Base-by-base conservation (phyloP, 139 green algal genomes). In the Edaphochlamys debaryana region DNA sequence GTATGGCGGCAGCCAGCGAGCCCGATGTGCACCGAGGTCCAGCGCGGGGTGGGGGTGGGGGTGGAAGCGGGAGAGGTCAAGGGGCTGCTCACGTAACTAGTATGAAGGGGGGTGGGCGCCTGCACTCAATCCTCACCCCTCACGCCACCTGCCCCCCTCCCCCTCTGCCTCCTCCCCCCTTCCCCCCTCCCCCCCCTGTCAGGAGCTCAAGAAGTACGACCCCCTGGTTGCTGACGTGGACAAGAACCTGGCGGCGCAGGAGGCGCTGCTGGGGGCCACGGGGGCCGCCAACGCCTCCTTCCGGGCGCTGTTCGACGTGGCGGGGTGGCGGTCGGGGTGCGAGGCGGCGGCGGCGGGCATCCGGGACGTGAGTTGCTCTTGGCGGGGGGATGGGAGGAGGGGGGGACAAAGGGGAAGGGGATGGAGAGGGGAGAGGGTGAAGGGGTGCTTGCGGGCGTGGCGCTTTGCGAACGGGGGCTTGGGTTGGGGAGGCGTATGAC, bases 151-250 rank as follows among this genome's bases (percentile, higher is more conserved):
- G n/a, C n/a, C n/a, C n/a, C n/a, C n/a, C n/a, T n/a, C n/a, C n/a
- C n/a, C n/a, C n/a, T n/a, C 11, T 54, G 45, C 45, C 45, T 54
- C 45, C 45, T 54, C 45, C 11, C 9, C 45, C 9, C 45, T 13
- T 13, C 45, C 9, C 13, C 9, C 13, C 11, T 13, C 9, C 45
- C 45, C 45, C 13, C 45, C 45, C 45, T 9, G 11, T 13, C 75
- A 82, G 75, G 94, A 99, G 91, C 78, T 99, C 11, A 87, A 90
- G 56, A 98, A 98, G 87, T 99, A 98, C 79, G 92, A 97, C 36
- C 66, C 79, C 8, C 85, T 98, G 38, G 79, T 84, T 67, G 91
- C 77, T 2, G 88, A 95, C 68, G 89, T 95, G 58, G 85, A 92
- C 38, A 76, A 85, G 58, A 97, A 96, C 79, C 75, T 94, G 34